A percentile compares a stretch with the other conserved stretches of the same genome.
These are phyloP conservation scores for Zymoseptoria brevis DNA, from an alignment of 2,329 filamentous ascomycete species.

Conservation along the genomic window DNA sequence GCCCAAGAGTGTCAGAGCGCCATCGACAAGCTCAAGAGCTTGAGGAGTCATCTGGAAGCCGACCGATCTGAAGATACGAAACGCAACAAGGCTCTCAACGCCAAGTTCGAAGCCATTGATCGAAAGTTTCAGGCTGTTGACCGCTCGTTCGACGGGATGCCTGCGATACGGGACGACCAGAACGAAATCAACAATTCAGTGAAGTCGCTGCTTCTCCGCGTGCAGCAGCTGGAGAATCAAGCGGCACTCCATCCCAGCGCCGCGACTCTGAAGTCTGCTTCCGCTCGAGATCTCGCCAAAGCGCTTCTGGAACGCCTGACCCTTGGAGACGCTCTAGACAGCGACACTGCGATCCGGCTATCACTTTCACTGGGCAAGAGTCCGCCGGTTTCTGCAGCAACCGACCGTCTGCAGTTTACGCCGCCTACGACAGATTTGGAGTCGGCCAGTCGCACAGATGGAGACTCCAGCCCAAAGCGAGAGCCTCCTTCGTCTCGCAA, in stretches of 20 bases:
- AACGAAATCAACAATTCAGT: background rate
- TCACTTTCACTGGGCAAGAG: background rate
- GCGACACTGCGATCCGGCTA: background rate
- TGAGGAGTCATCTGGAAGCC: slow-evolving; percentile 34
- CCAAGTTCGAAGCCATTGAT: slow-evolving; percentile 30
- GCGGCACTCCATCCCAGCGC: background rate
- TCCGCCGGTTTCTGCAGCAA: background rate
- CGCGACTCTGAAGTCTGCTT: background rate
- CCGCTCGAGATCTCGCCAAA: background rate
- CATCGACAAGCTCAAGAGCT: slow-evolving; percentile 7
- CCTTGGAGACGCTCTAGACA: background rate
- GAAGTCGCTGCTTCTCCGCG: background rate
- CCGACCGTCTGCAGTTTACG: background rate
- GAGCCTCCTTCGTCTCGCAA: background rate
- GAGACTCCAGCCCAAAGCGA: background rate
- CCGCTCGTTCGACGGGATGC: slow-evolving; percentile 23
- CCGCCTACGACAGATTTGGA: background rate
- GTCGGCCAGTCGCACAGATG: background rate
- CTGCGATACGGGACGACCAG: background rate
- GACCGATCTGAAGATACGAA: background rate
- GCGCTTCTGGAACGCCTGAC: background rate
- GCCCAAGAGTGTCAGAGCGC: background rate
- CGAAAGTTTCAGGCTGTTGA: slow-evolving; percentile 22
- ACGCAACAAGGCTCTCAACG: slow-evolving; percentile 32
- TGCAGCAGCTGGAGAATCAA: background rate